Percentiles rank a stretch among this genome's conserved stretches.
Conservation (phyloP, 768 basidiomycete genomes). For the Scleroderma bovista region DNA sequence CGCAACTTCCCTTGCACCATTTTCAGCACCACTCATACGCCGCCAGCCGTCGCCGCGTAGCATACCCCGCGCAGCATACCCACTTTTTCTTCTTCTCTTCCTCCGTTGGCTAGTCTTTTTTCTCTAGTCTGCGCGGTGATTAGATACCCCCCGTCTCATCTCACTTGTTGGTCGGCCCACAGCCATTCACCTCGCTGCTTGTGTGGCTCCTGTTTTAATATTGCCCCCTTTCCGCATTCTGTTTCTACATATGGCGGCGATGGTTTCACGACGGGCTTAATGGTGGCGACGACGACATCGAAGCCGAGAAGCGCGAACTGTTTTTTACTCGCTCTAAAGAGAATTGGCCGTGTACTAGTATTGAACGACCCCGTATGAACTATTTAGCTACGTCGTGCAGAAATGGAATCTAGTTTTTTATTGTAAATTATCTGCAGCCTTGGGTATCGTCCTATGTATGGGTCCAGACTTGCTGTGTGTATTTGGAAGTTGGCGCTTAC, state of each 20-base stretch:
- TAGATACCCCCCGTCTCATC: neutral
- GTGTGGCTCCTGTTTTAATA: neutral
- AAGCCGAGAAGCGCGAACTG: neutral
- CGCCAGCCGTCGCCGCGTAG: neutral
- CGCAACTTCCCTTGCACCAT: neutral
- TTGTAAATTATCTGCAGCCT: neutral
- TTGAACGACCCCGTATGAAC: neutral
- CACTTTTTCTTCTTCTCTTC: neutral
- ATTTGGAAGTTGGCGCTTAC: no score
- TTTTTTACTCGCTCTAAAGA: neutral
- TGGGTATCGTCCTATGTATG: neutral
- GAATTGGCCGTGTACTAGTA: neutral
- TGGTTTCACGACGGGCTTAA: neutral
- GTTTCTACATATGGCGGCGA: neutral
- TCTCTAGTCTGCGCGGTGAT: neutral
- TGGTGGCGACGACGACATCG: neutral
- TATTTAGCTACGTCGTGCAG: neutral
- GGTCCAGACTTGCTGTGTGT: no score
- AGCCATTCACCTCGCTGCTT: neutral
- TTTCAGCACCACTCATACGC: neutral
- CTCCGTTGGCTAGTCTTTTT: neutral
- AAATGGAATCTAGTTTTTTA: constrained; percentile 1
- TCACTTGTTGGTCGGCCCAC: neutral
- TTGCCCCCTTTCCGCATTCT: neutral
- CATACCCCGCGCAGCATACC: constrained; percentile 2